These are phyloP conservation scores for Caloboletus inedulis DNA, from an alignment of 1,284 basidiomycete genomes.

Conservation along the genomic window DNA sequence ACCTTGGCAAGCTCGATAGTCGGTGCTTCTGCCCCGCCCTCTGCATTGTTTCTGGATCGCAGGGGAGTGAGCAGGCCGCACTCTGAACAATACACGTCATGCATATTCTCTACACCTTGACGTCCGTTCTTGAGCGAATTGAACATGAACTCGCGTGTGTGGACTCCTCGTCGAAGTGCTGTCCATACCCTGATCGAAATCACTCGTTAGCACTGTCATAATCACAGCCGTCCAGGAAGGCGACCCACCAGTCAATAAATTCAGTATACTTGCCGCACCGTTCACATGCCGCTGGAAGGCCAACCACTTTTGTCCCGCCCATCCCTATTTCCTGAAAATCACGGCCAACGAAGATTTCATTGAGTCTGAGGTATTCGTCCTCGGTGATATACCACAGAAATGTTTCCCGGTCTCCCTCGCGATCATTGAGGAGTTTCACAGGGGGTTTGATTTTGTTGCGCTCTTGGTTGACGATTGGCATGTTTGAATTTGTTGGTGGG, in stretches of 20 bases:
- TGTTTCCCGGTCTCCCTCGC: not conserved
- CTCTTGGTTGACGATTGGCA: too few species aligned
- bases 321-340: constrained; percentile 19
- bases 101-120: constrained; percentile 21
- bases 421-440: not conserved
- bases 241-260: constrained; percentile 17
- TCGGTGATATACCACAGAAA: constrained; percentile 23
- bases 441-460: constrained; percentile 12
- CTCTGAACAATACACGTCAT: constrained; percentile 24
- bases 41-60: constrained; percentile 15
- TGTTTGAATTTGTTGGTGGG: too few species aligned
- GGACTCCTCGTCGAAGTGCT: constrained; percentile 18
- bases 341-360: constrained; percentile 11
- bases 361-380: constrained; percentile 20
- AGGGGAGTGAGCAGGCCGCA: constrained; percentile 15
- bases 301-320: constrained; percentile 17
- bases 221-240: too few species aligned
- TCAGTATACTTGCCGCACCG: constrained; percentile 22
- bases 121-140: constrained; percentile 17
- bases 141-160: constrained; percentile 22
- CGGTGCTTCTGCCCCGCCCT: constrained; percentile 17
- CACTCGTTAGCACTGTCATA: not conserved
- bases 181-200: constrained; percentile 18
- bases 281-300: constrained; percentile 8
- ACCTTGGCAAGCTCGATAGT: constrained; percentile 14